Evolutionary conservation across 2,329 filamentous ascomycete species (phyloP).

Genomic region (Fusarium virguliforme): DNA sequence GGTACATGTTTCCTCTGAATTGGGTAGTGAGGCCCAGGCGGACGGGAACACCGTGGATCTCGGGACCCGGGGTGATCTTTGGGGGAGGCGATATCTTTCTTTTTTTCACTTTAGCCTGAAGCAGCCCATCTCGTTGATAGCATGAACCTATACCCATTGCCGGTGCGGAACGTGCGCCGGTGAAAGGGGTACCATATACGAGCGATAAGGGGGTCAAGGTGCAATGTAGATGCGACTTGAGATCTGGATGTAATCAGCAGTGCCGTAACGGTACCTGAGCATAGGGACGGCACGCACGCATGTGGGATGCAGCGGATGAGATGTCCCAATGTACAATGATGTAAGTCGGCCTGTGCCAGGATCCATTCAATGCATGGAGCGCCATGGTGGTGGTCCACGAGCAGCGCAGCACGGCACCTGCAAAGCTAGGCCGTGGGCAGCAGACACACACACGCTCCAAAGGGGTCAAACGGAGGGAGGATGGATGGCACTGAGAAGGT

Average conservation of each 20-base stretch:
- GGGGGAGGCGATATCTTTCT: conserved; percentile 20
- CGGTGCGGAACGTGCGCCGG: conserved; percentile 37
- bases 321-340: conserved; percentile 46
- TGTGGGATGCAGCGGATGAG: conserved; percentile 39
- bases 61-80: conserved; percentile 36
- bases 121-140: conserved; percentile 38
- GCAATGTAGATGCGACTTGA: conserved; percentile 30
- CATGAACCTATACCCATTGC: conserved; percentile 41
- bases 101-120: conserved; percentile 31
- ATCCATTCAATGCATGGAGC: conserved; percentile 32
- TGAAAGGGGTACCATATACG: conserved; percentile 24
- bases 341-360: conserved; percentile 46
- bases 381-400: conserved; percentile 41
- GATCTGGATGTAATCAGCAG: conserved; percentile 33
- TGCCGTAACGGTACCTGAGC: conserved; percentile 33
- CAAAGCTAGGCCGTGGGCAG: conserved; percentile 30
- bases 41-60: conserved; percentile 43
- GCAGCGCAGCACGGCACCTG: conserved; percentile 30
- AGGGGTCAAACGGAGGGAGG: conserved; percentile 19
- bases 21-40: conserved; percentile 33
- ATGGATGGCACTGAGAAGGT: conserved; percentile 5
- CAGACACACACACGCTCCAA: conserved; percentile 39
- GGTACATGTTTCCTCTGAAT: conserved; percentile 28
- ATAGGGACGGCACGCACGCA: conserved; percentile 16
- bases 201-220: conserved; percentile 26